Evolutionary conservation across 441 rosid species (phyloP).

Genomic region (Metrosideros polymorpha): DNA sequence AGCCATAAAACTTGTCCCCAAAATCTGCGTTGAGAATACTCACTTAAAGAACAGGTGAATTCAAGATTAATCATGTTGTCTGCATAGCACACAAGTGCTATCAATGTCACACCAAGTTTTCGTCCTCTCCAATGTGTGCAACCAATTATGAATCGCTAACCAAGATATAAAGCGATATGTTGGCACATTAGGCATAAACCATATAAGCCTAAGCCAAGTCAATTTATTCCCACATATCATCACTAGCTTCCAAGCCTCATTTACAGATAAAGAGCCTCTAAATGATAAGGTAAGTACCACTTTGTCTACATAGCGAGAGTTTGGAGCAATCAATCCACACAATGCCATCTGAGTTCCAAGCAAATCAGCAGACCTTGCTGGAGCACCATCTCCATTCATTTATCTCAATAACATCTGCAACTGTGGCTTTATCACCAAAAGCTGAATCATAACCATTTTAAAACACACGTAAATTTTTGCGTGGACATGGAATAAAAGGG

Average conservation of each 20-base stretch:
- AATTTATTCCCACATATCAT: not conserved
- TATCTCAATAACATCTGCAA: not conserved
- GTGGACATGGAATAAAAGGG: rapidly evolving
- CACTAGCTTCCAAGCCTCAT: not conserved
- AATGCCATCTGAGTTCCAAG: not conserved
- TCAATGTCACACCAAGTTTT: not conserved
- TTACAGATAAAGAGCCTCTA: not conserved
- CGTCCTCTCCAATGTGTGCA: not conserved
- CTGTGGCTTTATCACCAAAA: not conserved
- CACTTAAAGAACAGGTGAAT: not conserved
- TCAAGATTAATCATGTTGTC: not conserved
- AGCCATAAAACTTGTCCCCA: not conserved
- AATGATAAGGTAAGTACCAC: not conserved
- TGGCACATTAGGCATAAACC: not conserved
- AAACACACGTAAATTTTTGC: not conserved
- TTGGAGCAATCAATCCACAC: not conserved
- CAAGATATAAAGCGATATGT: not conserved
- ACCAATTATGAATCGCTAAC: not conserved
- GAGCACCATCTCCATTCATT: not conserved
- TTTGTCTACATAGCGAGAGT: not conserved
- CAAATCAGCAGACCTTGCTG: not conserved
- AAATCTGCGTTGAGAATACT: not conserved
- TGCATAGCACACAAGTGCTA: not conserved
- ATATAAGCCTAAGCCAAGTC: not conserved
- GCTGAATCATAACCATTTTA: not conserved